phyloP scores from a whole-genome alignment of 192 early-diverging fungal genomes.

The Haplosporangium gracile region DNA sequence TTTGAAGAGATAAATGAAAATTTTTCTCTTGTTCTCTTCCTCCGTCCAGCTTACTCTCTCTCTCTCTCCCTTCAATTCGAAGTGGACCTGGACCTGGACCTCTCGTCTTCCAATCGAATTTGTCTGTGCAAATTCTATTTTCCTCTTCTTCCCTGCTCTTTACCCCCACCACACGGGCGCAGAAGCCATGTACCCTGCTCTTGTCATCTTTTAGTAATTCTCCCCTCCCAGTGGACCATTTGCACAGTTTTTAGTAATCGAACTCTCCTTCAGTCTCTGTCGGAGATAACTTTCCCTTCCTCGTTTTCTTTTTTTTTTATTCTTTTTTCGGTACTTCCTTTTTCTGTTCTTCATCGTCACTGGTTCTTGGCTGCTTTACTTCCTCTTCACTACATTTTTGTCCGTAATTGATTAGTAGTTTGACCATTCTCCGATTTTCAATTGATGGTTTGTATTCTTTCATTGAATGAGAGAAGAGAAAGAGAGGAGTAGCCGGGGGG shows the following conservation, averaged over 20 bases:
- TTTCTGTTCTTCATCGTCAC: too few species aligned
- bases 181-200: constrained; percentile 16
- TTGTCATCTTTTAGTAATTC: constrained; percentile 24
- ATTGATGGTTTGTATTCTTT: neutral
- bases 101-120: neutral
- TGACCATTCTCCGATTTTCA: neutral
- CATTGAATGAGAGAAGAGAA: too few species aligned
- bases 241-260: constrained; percentile 37
- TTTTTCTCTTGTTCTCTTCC: neutral
- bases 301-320: neutral
- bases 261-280: neutral
- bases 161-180: neutral
- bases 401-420: neutral
- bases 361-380: too few species aligned
- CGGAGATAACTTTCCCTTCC: constrained; percentile 4
- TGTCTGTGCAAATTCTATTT: constrained; percentile 1
- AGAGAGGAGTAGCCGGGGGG: neutral
- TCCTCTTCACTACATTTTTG: neutral
- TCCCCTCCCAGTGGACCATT: constrained; percentile 7
- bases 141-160: neutral
- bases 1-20: constrained; percentile 9
- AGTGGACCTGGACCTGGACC: neutral
- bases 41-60: neutral
- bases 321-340: neutral
- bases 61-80: neutral